Evolutionary conservation across 2,329 filamentous ascomycete genomes (phyloP).

Genomic region (Ophiocordyceps camponoti-leonardi): DNA sequence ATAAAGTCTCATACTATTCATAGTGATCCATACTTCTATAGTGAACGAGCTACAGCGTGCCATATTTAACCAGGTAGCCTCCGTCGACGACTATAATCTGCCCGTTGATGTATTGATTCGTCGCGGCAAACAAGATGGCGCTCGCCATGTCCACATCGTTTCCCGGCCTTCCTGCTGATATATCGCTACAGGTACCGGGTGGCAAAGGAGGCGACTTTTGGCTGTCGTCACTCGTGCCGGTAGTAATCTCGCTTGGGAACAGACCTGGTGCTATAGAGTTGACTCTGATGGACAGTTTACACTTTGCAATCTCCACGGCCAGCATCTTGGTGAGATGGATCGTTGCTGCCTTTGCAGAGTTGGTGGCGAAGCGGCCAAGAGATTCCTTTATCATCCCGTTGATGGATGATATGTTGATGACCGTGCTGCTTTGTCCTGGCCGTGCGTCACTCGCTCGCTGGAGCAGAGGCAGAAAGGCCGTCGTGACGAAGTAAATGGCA

Average conservation of each 20-base stretch:
- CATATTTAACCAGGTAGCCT: conserved; percentile 13
- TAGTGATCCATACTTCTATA: background rate
- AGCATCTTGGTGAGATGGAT: conserved; percentile 48
- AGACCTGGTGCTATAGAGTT: conserved; percentile 60
- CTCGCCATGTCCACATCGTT: conserved; percentile 54
- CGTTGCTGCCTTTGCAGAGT: conserved; percentile 45
- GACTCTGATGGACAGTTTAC: conserved; percentile 47
- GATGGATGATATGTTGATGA: conserved; percentile 52
- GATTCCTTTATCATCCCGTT: conserved; percentile 45
- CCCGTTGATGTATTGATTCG: conserved; percentile 27
- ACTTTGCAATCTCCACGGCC: conserved; percentile 39
- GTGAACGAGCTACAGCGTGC: background rate
- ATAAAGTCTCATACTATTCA: too few species aligned
- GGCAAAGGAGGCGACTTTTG: conserved; percentile 24
- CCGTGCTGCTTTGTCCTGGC: conserved; percentile 34
- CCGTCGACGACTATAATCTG: conserved; percentile 27
- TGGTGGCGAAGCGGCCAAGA: conserved; percentile 51
- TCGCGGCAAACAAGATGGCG: conserved; percentile 38
- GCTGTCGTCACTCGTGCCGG: conserved; percentile 24
- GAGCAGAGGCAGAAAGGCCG: conserved; percentile 44
- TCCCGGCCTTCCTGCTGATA: conserved; percentile 50
- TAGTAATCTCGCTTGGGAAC: conserved; percentile 59
- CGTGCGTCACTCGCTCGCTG: conserved; percentile 27
- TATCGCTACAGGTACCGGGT: conserved; percentile 20
- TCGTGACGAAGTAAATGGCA: conserved; percentile 46